Conservation (phyloP, 495 filamentous ascomycete species). For the Aspergillus wentii region DNA sequence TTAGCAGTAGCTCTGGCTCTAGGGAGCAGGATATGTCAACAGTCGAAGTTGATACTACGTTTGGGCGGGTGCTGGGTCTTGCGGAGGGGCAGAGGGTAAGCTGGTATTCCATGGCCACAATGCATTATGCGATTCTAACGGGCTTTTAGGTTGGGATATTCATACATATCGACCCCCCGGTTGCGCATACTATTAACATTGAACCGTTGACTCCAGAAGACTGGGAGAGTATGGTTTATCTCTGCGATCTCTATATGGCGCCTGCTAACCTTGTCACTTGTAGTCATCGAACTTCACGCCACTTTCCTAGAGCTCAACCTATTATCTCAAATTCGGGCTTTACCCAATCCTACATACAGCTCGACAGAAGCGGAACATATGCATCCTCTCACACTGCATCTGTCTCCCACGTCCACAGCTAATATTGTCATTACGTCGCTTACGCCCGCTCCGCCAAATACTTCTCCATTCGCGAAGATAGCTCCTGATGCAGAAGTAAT, state of each 20-base stretch:
- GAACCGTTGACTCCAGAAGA: slow-evolving; percentile 92
- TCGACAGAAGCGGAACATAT: slow-evolving; percentile 40
- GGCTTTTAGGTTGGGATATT: slow-evolving; percentile 52
- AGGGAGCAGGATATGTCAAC: slow-evolving; percentile 68
- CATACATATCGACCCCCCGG: slow-evolving; percentile 83
- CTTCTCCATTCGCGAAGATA: slow-evolving; percentile 82
- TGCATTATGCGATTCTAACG: slow-evolving; percentile 15
- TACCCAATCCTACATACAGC: slow-evolving; percentile 75
- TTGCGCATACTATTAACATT: slow-evolving; percentile 90
- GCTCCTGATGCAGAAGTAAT: slow-evolving; percentile 92
- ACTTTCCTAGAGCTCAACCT: slow-evolving; percentile 93
- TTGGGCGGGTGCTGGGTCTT: slow-evolving; percentile 77
- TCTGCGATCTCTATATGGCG: too few relatives aligned
- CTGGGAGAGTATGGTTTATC: slow-evolving; percentile 68
- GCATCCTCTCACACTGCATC: slow-evolving; percentile 86
- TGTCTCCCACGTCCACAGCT: slow-evolving; percentile 92
- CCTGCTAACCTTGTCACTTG: slow-evolving; percentile 2
- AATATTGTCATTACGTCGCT: slow-evolving; percentile 82
- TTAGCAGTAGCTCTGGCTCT: slow-evolving; percentile 50
- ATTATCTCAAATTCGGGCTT: slow-evolving; percentile 83
- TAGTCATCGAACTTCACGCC: slow-evolving; percentile 92
- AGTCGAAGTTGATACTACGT: slow-evolving; percentile 86
- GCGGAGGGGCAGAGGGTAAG: slow-evolving; percentile 79
- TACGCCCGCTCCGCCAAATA: slow-evolving; percentile 60
- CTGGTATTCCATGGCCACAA: slow-evolving; percentile 7